These are phyloP conservation scores for Arabis alpina DNA, from an alignment of 345 rosid genomes.

Conservation along the genomic window DNA sequence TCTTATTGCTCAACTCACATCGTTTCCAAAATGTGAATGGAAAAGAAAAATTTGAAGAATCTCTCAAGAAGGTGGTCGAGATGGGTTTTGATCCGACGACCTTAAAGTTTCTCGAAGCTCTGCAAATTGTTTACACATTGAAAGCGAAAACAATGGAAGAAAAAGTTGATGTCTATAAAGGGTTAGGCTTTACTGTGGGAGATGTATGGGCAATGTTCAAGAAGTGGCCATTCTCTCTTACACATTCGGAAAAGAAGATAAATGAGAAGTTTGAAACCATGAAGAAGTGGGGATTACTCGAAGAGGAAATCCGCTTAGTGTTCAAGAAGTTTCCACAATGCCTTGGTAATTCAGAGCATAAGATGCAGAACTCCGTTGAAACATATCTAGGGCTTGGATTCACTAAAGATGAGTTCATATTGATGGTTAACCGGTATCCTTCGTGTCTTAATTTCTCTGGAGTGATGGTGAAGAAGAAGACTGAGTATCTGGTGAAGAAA, in stretches of 20 bases:
- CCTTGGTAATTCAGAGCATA: constrained; percentile 22
- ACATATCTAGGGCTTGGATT: no score
- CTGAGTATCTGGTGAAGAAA: constrained; percentile 11
- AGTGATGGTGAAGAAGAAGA: constrained; percentile 17
- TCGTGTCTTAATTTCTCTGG: background rate
- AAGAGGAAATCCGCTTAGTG: background rate
- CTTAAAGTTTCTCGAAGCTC: constrained; percentile 32
- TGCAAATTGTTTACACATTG: background rate
- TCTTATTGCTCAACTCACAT: background rate
- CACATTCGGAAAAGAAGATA: constrained; percentile 37
- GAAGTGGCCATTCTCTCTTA: constrained; percentile 24
- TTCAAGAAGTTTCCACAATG: background rate
- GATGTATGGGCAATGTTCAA: constrained; percentile 35
- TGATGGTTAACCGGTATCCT: background rate
- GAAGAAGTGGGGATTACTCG: constrained; percentile 18
- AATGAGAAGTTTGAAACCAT: background rate
- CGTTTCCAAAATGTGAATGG: background rate
- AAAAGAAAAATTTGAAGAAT: constrained; percentile 16
- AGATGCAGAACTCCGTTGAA: no score
- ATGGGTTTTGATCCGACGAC: constrained; percentile 35
- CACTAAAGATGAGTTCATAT: no score
- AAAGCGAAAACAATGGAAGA: constrained; percentile 19
- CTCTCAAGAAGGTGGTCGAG: constrained; percentile 17
- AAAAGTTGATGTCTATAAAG: background rate
- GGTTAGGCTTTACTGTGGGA: constrained; percentile 42